Evolutionary conservation across 129 eudicot species (phyloP), one percentile per base, ranked within the genome.

Genomic region (Silybum marianum): DNA sequence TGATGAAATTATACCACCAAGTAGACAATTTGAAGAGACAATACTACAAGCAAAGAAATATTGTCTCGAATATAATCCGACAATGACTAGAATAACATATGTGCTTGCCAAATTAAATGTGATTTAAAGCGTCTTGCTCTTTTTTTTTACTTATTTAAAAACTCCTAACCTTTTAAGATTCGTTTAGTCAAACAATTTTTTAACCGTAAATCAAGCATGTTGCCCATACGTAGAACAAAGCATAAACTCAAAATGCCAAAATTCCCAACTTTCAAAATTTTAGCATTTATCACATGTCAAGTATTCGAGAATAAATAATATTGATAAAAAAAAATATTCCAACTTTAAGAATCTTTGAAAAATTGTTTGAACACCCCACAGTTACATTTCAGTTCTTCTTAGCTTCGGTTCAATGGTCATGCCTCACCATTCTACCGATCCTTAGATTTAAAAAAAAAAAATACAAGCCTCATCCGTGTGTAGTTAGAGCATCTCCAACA

Each of bases 131-230:
- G 28, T 16, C 25, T 19, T 44, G 22, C 19, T 42, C 8, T 66
- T 6, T 66, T 22, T 46, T 73, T 81, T 81, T 75, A 48, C 85
- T 74, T 42, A 28, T 74, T 19, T 74, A 67, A 79, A 18, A 28
- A 11, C 34, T 46, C 23, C 12, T 8, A 42, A 73, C 69, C 48
- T 74, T 81, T n/a, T 44, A 28, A 73, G 18, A 65, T 73, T 63
- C 69, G 74, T 81, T 71, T 39, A 72, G 16, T 16, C 22, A 40
- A 18, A 63, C 68, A 3, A 10, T 25, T 42, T 81, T 81, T 63
- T 38, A 63, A 81, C 74, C 75, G 69, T 32, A 26, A 14, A 74
- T 73, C 58, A 74, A 42, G 75, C 79, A 74, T 74, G 80, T 63
- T 73, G 80, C 75, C 69, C 75, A 74, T 74, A 28, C 75, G 24